Conservation (phyloP, 768 basidiomycete genomes). For the Suillus americanus region DNA sequence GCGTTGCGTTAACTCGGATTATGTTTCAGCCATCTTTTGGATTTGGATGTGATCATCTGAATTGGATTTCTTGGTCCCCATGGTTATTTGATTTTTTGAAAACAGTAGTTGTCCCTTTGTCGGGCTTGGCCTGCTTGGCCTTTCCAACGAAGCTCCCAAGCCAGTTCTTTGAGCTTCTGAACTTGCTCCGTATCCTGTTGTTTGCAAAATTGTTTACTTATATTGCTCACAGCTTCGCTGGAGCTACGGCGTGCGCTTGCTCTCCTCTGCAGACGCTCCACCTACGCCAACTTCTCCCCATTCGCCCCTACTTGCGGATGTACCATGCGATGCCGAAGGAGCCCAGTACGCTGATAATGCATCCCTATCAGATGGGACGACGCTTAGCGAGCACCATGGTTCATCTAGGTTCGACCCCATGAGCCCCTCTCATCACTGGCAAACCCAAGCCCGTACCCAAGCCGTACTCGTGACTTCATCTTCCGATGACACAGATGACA, state of each 20-base stretch:
- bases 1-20: constrained; percentile 28
- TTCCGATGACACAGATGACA: not conserved
- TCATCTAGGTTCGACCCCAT: not conserved
- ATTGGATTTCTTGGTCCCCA: not conserved
- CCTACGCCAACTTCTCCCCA: constrained; percentile 19
- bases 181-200: not conserved
- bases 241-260: constrained; percentile 87
- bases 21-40: not conserved
- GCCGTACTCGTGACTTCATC: not conserved
- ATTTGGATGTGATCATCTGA: not conserved
- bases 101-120: constrained; percentile 1
- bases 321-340: not conserved
- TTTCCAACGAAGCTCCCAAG: not conserved
- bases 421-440: not conserved
- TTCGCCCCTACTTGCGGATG: not conserved
- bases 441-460: not conserved
- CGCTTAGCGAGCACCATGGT: not conserved
- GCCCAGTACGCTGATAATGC: not conserved
- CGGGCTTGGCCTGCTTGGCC: not conserved
- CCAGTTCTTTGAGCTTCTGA: not conserved
- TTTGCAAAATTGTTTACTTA: not conserved
- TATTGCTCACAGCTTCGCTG: constrained; percentile 66
- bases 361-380: constrained; percentile 14
- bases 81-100: not conserved
- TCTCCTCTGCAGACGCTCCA: constrained; percentile 64